Evolutionary conservation across 176 grass and related monocot genomes (phyloP).

Genomic region (Aegilops bicornis): DNA sequence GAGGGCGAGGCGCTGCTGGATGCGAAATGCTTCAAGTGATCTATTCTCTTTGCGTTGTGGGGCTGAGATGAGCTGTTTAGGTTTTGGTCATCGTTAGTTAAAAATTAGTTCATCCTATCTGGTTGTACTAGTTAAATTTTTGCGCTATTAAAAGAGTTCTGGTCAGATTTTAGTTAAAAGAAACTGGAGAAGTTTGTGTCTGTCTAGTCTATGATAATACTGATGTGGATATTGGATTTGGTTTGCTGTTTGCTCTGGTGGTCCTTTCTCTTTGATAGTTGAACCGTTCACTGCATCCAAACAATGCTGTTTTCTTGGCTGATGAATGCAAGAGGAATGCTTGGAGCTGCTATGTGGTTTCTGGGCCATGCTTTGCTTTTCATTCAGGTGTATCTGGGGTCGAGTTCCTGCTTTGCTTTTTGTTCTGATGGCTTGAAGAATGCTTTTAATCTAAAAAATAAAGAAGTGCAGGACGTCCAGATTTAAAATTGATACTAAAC

Average conservation of each 20-base stretch:
- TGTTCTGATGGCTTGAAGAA: too few species aligned
- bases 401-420: too few species aligned
- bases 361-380: too few species aligned
- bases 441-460: too few species aligned
- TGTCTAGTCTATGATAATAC: neutral
- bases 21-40: constrained; percentile 87
- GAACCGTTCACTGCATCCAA: neutral
- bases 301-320: too few species aligned
- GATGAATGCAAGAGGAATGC: too few species aligned
- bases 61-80: neutral
- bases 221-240: neutral
- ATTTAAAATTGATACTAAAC: too few species aligned
- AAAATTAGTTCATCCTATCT: constrained; percentile 8
- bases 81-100: neutral
- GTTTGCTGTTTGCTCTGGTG: neutral
- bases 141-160: neutral
- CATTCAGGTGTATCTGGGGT: too few species aligned
- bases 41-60: too few species aligned
- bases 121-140: neutral
- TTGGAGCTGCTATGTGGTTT: too few species aligned
- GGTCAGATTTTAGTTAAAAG: neutral
- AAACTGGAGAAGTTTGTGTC: neutral
- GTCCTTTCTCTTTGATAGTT: neutral
- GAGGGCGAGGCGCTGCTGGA: constrained; percentile 69
- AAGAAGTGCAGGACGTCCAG: too few species aligned